A percentile compares a stretch with the other conserved stretches of the same genome.
Evolutionary conservation across 176 grass and related monocot genomes (phyloP).

Genomic region (Tillandsia leiboldiana): DNA sequence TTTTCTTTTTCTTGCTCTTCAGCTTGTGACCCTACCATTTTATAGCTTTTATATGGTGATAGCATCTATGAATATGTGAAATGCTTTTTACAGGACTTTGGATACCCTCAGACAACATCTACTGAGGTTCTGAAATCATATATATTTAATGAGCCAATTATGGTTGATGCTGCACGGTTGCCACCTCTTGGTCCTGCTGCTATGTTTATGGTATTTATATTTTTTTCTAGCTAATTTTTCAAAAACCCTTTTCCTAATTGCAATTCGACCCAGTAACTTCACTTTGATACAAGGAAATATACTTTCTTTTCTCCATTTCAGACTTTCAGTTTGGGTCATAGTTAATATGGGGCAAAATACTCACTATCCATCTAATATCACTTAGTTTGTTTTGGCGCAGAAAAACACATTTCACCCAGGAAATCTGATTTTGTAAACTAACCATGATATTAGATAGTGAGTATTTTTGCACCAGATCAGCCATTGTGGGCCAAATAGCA

Average conservation of each 20-base stretch:
- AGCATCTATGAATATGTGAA: conserved; percentile 22
- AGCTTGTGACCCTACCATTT: neutral
- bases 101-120: conserved; percentile 95
- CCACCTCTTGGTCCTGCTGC: conserved; percentile 90
- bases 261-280: no score
- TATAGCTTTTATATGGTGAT: neutral
- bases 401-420: no score
- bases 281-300: no score
- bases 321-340: no score
- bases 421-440: no score
- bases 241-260: no score
- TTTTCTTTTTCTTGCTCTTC: neutral
- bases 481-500: neutral
- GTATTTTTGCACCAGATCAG: conserved; percentile 7
- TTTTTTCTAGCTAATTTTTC: neutral
- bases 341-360: no score
- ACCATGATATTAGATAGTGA: no score
- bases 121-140: conserved; percentile 91
- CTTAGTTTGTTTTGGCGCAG: no score
- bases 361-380: no score
- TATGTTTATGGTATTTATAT: conserved; percentile 89
- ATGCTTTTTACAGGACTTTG: conserved; percentile 69
- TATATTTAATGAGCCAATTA: conserved; percentile 97
- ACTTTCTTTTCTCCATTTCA: no score
- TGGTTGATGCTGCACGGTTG: conserved; percentile 81